Evolutionary conservation across 2,329 filamentous ascomycete species (phyloP), one percentile per base, ranked within the genome.

Genomic region (Trichoderma gracile): DNA sequence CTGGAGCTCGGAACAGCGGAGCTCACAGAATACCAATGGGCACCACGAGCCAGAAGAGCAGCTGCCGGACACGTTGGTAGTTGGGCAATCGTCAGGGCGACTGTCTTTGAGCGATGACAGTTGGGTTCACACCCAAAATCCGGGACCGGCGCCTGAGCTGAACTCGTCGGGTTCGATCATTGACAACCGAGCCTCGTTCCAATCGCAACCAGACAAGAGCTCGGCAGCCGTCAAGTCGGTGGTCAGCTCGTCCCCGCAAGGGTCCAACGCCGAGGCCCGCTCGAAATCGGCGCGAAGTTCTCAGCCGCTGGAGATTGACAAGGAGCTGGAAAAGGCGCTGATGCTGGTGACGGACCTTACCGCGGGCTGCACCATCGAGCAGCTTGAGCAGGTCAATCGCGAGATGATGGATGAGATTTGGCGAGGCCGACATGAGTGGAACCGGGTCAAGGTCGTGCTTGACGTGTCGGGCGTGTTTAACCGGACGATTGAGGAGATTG

Each of bases 301-400:
- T 14, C 80, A 80, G 65, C 79, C 80, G 0, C 74, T 79, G 40
- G 77, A 80, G 38, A 76, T 82, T 33, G 80, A 84, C 14, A 72
- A 72, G 0, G 80, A 84, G 33, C 79, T 92, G 25, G 75, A 79
- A 2, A 74, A 79, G 7, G 83, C 96, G 63, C 82, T 92, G 64
- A 74, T 81, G 0, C 81, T 86, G 43, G 79, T 97, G 40, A 87
- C 89, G 0, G 78, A 84, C 30, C 81, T 83, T 50, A 94, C 91
- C 2, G 88, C 86, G 21, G 92, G 91, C 0, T 91, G 91, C 75
- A 91, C 89, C 0, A 91, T 99, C 59, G 95, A 99, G 78, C 94
- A 99, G 76, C 80, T 99, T 21, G 94, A 98, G 80, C 94, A 98
- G 77, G 89, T 97, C 74, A 93, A 93, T 75, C 89, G 93, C 8